Conservation (phyloP, 495 filamentous ascomycete genomes). For the Pyrenopolyporus hunteri region DNA sequence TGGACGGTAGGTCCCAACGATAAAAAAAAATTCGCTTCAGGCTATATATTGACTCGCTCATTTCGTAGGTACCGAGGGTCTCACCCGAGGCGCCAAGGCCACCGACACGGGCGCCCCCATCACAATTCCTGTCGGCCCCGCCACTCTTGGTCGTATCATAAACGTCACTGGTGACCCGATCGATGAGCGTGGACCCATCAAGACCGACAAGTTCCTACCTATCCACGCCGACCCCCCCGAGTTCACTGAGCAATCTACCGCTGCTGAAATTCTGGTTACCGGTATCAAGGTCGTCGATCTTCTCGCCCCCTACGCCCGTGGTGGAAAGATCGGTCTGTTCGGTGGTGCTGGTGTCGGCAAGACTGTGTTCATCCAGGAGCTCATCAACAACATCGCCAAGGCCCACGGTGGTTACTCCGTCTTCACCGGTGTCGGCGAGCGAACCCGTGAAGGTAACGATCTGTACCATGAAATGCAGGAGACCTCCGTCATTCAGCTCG, state of each 20-base stretch:
- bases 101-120: conserved; percentile 93
- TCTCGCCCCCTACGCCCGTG: conserved; percentile 98
- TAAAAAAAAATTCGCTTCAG: conserved; percentile 14
- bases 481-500: conserved; percentile 98
- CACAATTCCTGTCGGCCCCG: conserved; percentile 94
- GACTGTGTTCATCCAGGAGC: conserved; percentile 99
- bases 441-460: conserved; percentile 99
- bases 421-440: conserved; percentile 99
- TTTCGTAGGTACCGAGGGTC: conserved; percentile 92
- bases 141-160: conserved; percentile 97
- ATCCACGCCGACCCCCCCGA: conserved; percentile 93
- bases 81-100: conserved; percentile 84
- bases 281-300: conserved; percentile 99
- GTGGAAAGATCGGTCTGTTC: conserved; percentile 99
- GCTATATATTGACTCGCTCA: conserved; percentile 41
- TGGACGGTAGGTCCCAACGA: conserved; percentile 82
- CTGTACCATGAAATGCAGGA: conserved; percentile 99
- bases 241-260: conserved; percentile 94
- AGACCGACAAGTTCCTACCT: conserved; percentile 80
- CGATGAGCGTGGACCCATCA: conserved; percentile 98
- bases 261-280: conserved; percentile 94
- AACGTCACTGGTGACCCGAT: conserved; percentile 99
- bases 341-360: conserved; percentile 99
- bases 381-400: conserved; percentile 99
- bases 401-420: conserved; percentile 99